Percentiles rank a stretch among this genome's conserved stretches.
These are phyloP conservation scores for Colletotrichum trifolii DNA, from an alignment of 2,329 filamentous ascomycete genomes.

Conservation along the genomic window DNA sequence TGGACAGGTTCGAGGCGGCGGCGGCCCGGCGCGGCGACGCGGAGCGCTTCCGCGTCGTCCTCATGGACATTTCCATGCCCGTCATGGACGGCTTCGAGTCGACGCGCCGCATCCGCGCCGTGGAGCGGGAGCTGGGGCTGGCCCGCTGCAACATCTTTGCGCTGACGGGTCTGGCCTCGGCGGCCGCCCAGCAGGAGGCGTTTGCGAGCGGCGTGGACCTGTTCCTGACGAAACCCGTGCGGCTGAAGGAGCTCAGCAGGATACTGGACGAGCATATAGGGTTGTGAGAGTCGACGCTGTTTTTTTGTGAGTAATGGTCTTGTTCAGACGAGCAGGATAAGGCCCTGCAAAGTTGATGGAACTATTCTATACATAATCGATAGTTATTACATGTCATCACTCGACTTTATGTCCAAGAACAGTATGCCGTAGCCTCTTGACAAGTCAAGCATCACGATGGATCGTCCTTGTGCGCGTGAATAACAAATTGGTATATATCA, in stretches of 20 bases:
- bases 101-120: conserved; percentile 60
- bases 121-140: conserved; percentile 56
- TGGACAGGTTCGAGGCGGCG: conserved; percentile 42
- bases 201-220: conserved; percentile 64
- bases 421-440: too few species aligned
- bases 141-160: conserved; percentile 60
- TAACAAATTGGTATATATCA: too few species aligned
- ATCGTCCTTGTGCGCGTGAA: too few species aligned
- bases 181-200: conserved; percentile 62
- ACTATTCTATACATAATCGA: too few species aligned
- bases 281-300: too few species aligned
- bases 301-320: too few species aligned
- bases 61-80: conserved; percentile 68
- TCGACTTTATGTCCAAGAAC: too few species aligned
- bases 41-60: conserved; percentile 42
- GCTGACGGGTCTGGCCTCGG: conserved; percentile 62
- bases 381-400: too few species aligned
- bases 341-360: too few species aligned
- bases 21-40: conserved; percentile 19
- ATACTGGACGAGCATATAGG: conserved; percentile 8
- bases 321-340: too few species aligned
- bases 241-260: conserved; percentile 51
- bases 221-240: conserved; percentile 67
- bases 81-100: conserved; percentile 65
- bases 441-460: too few species aligned